A percentile compares a stretch with the other conserved stretches of the same genome.
phyloP scores from a whole-genome alignment of 2,329 filamentous ascomycete genomes.

The Phialophora verrucosa region DNA sequence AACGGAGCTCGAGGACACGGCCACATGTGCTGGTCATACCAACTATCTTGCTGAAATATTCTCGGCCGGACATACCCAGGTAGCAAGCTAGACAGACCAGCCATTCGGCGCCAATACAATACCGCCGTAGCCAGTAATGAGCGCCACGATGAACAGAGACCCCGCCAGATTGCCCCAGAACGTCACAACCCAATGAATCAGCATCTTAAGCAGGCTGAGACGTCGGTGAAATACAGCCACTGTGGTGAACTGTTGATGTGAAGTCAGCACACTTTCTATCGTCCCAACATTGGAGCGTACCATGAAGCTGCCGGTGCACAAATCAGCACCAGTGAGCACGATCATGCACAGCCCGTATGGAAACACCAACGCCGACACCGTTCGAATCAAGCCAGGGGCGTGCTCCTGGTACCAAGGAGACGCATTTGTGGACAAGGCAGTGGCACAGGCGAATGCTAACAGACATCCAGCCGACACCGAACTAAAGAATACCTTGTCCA shows the following conservation, averaged over 20 bases:
- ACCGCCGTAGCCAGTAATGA: not conserved
- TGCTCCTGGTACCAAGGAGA: constrained; percentile 58
- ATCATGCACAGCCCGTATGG: constrained; percentile 59
- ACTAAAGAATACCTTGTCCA: not conserved
- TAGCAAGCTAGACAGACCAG: not conserved
- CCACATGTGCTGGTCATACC: not conserved
- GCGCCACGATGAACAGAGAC: not conserved
- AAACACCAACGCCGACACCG: constrained; percentile 55
- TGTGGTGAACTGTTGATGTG: not conserved
- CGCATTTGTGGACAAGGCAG: constrained; percentile 53
- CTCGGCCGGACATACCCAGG: not conserved
- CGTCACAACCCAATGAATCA: not conserved
- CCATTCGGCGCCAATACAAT: not conserved
- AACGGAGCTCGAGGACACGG: not conserved
- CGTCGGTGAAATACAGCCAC: not conserved
- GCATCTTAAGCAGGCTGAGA: not conserved
- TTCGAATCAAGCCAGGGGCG: constrained; percentile 55
- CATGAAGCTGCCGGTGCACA: constrained; percentile 57
- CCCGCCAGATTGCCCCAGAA: not conserved
- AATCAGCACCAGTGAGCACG: constrained; percentile 56
- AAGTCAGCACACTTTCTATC: not conserved
- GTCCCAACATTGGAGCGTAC: constrained; percentile 36
- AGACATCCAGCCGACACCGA: constrained; percentile 59
- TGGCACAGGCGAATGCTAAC: constrained; percentile 58
- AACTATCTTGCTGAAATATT: not conserved